Conservation (phyloP, 1,284 basidiomycete genomes). For the Phlebopus sp. region DNA sequence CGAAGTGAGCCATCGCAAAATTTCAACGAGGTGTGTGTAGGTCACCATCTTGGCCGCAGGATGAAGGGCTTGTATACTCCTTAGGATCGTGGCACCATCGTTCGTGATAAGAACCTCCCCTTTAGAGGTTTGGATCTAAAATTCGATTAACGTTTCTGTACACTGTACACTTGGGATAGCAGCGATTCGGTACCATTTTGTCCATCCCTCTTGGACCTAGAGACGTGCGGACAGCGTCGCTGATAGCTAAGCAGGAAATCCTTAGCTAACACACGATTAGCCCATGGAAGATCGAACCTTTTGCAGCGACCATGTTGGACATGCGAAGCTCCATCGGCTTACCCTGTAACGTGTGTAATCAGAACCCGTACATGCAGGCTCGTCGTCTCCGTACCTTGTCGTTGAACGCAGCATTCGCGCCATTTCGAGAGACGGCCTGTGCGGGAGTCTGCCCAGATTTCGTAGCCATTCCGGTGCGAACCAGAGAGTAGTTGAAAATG, state of each 20-base stretch:
- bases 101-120: constrained; percentile 99
- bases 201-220: constrained; percentile 99
- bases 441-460: constrained; percentile 37
- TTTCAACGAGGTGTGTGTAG: constrained; percentile 9
- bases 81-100: constrained; percentile 97
- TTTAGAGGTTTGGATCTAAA: constrained; percentile 93
- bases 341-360: constrained; percentile 51
- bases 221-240: constrained; percentile 96
- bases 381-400: constrained; percentile 58
- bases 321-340: constrained; percentile 92
- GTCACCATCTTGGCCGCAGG: constrained; percentile 96
- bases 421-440: constrained; percentile 35
- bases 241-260: constrained; percentile 68
- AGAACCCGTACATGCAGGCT: constrained; percentile 3
- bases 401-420: constrained; percentile 75
- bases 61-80: constrained; percentile 96
- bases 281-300: constrained; percentile 54
- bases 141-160: constrained; percentile 14
- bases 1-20: constrained; percentile 14
- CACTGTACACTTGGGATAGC: constrained; percentile 16
- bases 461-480: constrained; percentile 39
- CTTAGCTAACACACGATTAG: constrained; percentile 9
- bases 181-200: constrained; percentile 77
- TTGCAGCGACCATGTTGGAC: constrained; percentile 95
- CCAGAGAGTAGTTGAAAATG: constrained; percentile 5